A percentile compares a stretch with the other conserved stretches of the same genome.
These are phyloP conservation scores for Pelargonium cotyledonis DNA, from an alignment of 441 rosid species.

Conservation along the genomic window DNA sequence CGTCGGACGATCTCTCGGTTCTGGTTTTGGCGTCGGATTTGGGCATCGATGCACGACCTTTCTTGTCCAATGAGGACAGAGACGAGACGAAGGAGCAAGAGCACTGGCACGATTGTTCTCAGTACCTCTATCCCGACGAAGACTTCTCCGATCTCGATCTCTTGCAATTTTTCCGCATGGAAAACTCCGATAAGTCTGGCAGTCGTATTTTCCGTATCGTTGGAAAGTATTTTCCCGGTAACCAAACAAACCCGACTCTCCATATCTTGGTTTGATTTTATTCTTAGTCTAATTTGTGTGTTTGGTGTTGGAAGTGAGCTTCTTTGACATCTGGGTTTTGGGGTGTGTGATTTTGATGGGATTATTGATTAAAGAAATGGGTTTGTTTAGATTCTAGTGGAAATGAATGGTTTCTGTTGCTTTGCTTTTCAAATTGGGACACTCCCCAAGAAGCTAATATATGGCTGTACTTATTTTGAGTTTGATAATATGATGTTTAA, in stretches of 20 bases:
- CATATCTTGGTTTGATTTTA: neutral
- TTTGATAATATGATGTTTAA: neutral
- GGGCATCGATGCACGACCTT: constrained; percentile 72
- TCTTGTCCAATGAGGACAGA: constrained; percentile 29
- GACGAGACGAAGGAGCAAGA: constrained; percentile 35
- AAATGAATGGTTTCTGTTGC: neutral
- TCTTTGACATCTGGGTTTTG: neutral
- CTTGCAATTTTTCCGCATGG: constrained; percentile 50
- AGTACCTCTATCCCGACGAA: constrained; percentile 47
- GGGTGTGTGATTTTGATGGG: neutral
- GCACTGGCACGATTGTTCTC: constrained; percentile 76
- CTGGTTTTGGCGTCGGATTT: constrained; percentile 80
- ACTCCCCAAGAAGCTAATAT: neutral
- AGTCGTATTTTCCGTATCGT: constrained; percentile 51
- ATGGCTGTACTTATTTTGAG: neutral
- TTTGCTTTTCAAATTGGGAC: too few species aligned
- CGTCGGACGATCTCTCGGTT: constrained; percentile 70
- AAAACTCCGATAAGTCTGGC: constrained; percentile 54
- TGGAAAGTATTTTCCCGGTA: constrained; percentile 19
- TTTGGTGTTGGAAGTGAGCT: neutral
- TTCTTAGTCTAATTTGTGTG: neutral
- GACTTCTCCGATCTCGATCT: constrained; percentile 82
- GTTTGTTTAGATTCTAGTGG: neutral
- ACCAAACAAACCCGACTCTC: neutral
- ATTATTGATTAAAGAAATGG: neutral